A percentile compares a stretch with the other conserved stretches of the same genome.
Evolutionary conservation across 345 rosid genomes (phyloP).

Genomic region (Acer negundo): DNA sequence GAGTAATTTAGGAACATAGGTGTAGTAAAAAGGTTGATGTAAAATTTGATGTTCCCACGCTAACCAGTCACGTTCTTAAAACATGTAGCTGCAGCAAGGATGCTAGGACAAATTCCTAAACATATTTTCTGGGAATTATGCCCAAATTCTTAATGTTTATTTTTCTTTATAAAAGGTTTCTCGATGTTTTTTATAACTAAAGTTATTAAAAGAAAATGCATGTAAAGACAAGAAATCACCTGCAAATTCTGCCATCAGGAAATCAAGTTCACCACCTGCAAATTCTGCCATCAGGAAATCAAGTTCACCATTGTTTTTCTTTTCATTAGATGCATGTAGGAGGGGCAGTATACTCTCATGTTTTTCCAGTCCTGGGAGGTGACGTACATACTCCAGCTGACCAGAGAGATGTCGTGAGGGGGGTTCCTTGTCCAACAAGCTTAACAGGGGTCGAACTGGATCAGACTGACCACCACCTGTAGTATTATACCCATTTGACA

Average conservation of each 20-base stretch:
- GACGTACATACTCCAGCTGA: conserved; percentile 82
- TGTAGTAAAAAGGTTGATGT: no score
- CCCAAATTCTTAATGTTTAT: neutral
- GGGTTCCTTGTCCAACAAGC: conserved; percentile 98
- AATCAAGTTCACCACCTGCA: conserved; percentile 96
- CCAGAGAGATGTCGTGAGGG: conserved; percentile 86
- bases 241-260: conserved; percentile 95
- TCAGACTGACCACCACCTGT: conserved; percentile 53
- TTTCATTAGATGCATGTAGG: conserved; percentile 81
- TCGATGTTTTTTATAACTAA: neutral
- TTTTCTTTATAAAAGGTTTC: neutral
- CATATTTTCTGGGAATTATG: neutral
- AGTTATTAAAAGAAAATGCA: neutral
- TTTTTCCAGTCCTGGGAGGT: conserved; percentile 81
- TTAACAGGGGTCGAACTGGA: conserved; percentile 94
- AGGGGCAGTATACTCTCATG: conserved; percentile 92
- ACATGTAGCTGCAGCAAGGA: neutral
- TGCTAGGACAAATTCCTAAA: neutral
- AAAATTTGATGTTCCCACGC: neutral
- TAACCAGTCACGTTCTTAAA: neutral
- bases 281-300: conserved; percentile 96
- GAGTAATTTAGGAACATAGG: neutral
- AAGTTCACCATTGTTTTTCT: conserved; percentile 87
- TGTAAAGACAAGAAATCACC: conserved; percentile 43
- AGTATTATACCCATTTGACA: conserved; percentile 60